Base-by-base conservation (phyloP, 2,329 filamentous ascomycete species). In the Chaetomiaceae sp. region DNA sequence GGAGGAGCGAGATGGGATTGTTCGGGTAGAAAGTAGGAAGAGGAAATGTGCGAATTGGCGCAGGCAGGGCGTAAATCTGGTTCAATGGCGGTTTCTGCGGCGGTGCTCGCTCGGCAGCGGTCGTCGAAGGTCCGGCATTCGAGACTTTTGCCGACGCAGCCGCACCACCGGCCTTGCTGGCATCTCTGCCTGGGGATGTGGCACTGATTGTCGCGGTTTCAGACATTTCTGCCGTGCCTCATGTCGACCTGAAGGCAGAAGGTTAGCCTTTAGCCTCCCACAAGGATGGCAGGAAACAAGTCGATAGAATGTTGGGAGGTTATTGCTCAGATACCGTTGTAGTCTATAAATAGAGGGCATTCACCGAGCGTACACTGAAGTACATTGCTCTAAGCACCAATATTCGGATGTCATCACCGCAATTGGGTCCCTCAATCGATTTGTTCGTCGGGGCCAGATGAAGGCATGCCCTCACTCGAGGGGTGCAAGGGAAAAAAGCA, bases 321-420 rank as follows among this genome's bases (percentile, higher is more conserved):
- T 2, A 31, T 62, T 62, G 79, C 81, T 94, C 89, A 94, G 89
- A 94, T 94, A 94, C 89, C 89, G 89, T 94, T 92, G 88, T 94
- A 94, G 89, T 94, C 88, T 88, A 87, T 85, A 82, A 71, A 71
- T 70, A 66, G 79, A 51, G 79, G 75, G 78, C 81, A 72, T 73
- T 78, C 83, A 86, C 72, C 61, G 79, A 82, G 80, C 75, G 67
- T 75, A 72, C 75, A 77, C 70, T 77, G 76, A 78, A 78, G 75
- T 75, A 70, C 74, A 61, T 62, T 63, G 75, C 78, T 80, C 79
- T 84, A 76, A 74, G 81, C 76, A 75, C 77, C 70, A 65, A 64
- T 68, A 65, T 70, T 67, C 72, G 70, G 63, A 71, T 72, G 78
- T 86, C 83, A 86, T 87, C 83, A 85, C 66, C 68, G 75, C 75